Percentiles rank a stretch among this genome's conserved stretches.
These are phyloP conservation scores for Globisporangium spinosum DNA, from an alignment of 352 stramenopile genomes.

Conservation along the genomic window DNA sequence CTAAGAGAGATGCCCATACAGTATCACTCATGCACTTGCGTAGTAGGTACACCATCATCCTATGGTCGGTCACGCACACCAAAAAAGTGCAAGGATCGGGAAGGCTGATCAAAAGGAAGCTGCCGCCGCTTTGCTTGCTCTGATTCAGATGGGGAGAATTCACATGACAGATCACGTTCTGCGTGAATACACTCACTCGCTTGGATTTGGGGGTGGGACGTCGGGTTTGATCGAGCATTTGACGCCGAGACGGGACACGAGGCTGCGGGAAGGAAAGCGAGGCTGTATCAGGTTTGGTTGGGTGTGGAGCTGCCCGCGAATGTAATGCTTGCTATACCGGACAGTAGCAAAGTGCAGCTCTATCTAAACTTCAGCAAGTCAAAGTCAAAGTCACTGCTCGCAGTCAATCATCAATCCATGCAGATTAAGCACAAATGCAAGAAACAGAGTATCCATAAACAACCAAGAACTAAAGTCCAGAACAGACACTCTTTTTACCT, in stretches of 20 bases:
- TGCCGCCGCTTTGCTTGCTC: background rate
- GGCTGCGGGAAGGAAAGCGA: background rate
- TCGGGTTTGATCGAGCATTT: background rate
- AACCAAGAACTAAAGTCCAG: no score
- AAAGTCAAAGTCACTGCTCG: no score
- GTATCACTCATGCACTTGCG: background rate
- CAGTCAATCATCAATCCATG: no score
- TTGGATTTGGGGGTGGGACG: background rate
- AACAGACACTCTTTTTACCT: no score
- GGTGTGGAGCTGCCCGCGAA: background rate
- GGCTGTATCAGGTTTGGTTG: background rate
- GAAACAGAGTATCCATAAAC: no score
- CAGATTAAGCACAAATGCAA: no score
- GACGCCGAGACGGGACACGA: background rate
- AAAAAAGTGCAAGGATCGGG: conserved; percentile 1
- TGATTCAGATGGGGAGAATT: background rate
- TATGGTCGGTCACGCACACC: background rate
- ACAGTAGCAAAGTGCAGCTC: no score
- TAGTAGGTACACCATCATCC: background rate
- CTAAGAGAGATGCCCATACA: background rate
- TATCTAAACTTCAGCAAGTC: no score
- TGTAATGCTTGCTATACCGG: no score
- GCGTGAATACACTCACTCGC: background rate
- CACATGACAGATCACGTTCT: background rate
- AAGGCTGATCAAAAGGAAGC: background rate